Conservation (phyloP, 2,329 filamentous ascomycete species). For the Colletotrichum nymphaeae region DNA sequence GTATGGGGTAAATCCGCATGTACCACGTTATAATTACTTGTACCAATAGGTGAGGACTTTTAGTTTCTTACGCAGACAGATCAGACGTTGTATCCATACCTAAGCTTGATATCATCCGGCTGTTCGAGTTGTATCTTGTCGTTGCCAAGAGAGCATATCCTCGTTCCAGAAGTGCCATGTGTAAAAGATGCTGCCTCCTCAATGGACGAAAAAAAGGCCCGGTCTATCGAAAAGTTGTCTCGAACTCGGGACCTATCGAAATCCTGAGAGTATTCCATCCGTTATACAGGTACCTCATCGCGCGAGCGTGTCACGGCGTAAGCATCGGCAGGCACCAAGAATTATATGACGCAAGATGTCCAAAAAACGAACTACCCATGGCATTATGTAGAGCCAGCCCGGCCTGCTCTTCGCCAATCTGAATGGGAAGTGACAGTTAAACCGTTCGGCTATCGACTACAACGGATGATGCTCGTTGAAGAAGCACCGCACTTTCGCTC, state of each 20-base stretch:
- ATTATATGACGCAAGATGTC: too few species aligned
- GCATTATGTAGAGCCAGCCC: too few species aligned
- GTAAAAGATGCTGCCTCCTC: background rate
- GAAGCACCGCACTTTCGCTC: too few species aligned
- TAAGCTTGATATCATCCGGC: conserved; percentile 17
- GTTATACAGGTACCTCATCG: background rate
- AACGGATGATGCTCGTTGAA: too few species aligned
- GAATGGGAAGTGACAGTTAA: too few species aligned
- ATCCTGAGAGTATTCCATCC: background rate
- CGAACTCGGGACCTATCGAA: background rate
- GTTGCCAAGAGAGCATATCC: background rate
- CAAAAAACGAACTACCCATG: too few species aligned
- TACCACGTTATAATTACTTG: conserved; percentile 33
- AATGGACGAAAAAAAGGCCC: background rate
- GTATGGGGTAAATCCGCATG: conserved; percentile 24
- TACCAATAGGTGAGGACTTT: conserved; percentile 36
- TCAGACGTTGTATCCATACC: background rate
- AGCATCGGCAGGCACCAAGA: background rate
- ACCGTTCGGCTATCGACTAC: too few species aligned
- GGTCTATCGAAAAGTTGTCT: background rate
- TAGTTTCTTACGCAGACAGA: conserved; percentile 9
- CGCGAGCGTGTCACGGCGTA: background rate
- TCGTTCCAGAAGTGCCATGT: background rate
- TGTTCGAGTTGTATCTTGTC: background rate
- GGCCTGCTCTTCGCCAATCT: too few species aligned